These are phyloP conservation scores for Oryza meyeriana DNA, from an alignment of 176 grass and related monocot species.

Conservation along the genomic window DNA sequence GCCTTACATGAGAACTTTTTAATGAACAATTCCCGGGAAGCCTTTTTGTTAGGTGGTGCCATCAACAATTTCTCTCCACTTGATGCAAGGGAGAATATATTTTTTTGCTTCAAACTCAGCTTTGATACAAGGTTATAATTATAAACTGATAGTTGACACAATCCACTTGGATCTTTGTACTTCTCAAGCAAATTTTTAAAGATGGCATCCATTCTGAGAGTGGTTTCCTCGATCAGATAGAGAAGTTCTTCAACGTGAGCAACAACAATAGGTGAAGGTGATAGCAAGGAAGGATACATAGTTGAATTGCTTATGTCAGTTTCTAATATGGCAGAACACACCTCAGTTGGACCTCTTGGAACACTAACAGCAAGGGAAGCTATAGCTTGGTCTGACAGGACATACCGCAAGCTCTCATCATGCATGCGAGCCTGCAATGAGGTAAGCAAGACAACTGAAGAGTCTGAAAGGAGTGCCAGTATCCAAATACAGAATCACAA, in stretches of 20 bases:
- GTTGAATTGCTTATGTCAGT: constrained; percentile 42
- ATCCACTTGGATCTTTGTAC: constrained; percentile 52
- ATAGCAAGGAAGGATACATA: constrained; percentile 32
- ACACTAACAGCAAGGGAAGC: constrained; percentile 61
- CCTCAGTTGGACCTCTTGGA: constrained; percentile 61
- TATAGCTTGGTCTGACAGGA: constrained; percentile 84
- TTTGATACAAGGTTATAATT: constrained; percentile 72
- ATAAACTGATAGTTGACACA: constrained; percentile 74
- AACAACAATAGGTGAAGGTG: constrained; percentile 59
- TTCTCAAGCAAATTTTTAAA: constrained; percentile 68
- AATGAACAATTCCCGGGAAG: constrained; percentile 80
- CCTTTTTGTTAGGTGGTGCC: constrained; percentile 50
- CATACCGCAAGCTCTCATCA: constrained; percentile 92
- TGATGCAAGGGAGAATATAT: constrained; percentile 57
- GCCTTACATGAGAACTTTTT: constrained; percentile 96
- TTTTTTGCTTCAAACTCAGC: constrained; percentile 60
- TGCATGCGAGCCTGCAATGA: constrained; percentile 83
- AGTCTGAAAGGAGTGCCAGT: constrained; percentile 16
- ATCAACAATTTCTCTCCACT: constrained; percentile 47
- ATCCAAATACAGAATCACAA: neutral
- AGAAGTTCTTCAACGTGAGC: constrained; percentile 70
- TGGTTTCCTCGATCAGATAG: constrained; percentile 47
- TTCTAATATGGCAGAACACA: constrained; percentile 68
- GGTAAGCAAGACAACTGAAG: constrained; percentile 12
- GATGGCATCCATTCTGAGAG: constrained; percentile 49